Percentiles rank a stretch among this genome's conserved stretches.
Evolutionary conservation across 305 asterid species (phyloP).

Genomic region (Fraxinus ornus): DNA sequence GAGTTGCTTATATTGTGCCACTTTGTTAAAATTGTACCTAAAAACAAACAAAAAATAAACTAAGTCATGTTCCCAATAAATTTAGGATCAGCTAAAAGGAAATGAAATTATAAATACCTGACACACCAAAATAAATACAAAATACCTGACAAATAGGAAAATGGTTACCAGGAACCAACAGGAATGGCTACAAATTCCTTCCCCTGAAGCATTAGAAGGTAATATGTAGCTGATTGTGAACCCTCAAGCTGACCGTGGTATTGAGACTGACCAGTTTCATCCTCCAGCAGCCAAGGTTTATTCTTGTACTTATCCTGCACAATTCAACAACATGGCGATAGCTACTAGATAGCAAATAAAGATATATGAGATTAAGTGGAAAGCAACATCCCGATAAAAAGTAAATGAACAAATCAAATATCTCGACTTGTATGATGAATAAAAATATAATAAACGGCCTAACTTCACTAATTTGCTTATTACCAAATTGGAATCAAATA

Average conservation of each 20-base stretch:
- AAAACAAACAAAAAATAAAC: slow-evolving; percentile 1
- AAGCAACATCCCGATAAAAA: slow-evolving; percentile 6
- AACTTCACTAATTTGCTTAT: neutral
- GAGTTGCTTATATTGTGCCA: slow-evolving; percentile 96
- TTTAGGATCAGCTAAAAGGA: neutral
- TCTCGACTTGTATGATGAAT: neutral
- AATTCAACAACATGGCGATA: slow-evolving; percentile 28
- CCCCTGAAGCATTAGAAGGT: slow-evolving; percentile 94
- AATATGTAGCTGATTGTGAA: slow-evolving; percentile 89
- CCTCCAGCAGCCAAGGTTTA: slow-evolving; percentile 95
- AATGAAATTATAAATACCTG: neutral
- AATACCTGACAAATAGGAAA: slow-evolving; percentile 10
- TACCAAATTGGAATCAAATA: neutral
- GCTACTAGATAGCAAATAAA: slow-evolving; percentile 16
- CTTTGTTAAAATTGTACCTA: slow-evolving; percentile 97
- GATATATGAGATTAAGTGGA: slow-evolving; percentile 9
- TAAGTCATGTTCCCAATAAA: neutral
- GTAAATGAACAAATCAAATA: slow-evolving; percentile 14
- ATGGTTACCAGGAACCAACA: slow-evolving; percentile 86
- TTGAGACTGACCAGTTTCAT: slow-evolving; percentile 91
- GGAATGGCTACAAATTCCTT: slow-evolving; percentile 94
- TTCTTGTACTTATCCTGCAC: slow-evolving; percentile 88
- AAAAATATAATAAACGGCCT: neutral
- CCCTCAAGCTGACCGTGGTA: slow-evolving; percentile 90
- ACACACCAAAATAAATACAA: neutral